Percentiles rank a stretch among this genome's conserved stretches.
These are phyloP conservation scores for Graphilbum fragrans DNA, from an alignment of 2,329 filamentous ascomycete species.

Conservation along the genomic window DNA sequence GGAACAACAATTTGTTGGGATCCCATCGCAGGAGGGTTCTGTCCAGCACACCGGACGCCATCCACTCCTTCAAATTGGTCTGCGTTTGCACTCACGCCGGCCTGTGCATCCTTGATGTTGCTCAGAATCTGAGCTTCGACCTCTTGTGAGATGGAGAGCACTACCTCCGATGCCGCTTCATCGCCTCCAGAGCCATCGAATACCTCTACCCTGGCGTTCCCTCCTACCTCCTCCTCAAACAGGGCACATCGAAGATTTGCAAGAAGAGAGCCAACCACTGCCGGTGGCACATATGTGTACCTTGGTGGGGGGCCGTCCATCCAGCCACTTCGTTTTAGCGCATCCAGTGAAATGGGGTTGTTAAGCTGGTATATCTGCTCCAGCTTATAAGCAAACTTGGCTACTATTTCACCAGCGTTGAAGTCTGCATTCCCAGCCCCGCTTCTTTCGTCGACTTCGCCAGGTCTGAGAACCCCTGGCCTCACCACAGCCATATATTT, in stretches of 20 bases:
- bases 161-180: too few species aligned
- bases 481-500: constrained; percentile 48
- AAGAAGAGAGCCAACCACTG: constrained; percentile 43
- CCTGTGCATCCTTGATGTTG: constrained; percentile 21
- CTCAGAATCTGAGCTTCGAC: constrained; percentile 37
- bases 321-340: constrained; percentile 44
- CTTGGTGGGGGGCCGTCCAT: constrained; percentile 33
- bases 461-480: constrained; percentile 27
- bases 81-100: too few species aligned
- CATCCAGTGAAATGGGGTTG: constrained; percentile 38
- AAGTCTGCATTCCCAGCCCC: constrained; percentile 41
- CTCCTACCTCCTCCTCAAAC: too few species aligned
- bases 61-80: too few species aligned
- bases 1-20: neutral
- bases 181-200: too few species aligned
- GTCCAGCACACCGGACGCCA: too few species aligned
- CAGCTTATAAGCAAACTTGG: constrained; percentile 39
- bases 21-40: neutral
- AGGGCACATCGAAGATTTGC: constrained; percentile 43
- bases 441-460: constrained; percentile 28
- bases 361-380: constrained; percentile 50
- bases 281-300: constrained; percentile 42
- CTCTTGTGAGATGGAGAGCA: constrained; percentile 33
- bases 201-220: too few species aligned
- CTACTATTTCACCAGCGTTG: constrained; percentile 23